Conservation (phyloP, 345 rosid genomes). For the Aquilaria yunnanensis region DNA sequence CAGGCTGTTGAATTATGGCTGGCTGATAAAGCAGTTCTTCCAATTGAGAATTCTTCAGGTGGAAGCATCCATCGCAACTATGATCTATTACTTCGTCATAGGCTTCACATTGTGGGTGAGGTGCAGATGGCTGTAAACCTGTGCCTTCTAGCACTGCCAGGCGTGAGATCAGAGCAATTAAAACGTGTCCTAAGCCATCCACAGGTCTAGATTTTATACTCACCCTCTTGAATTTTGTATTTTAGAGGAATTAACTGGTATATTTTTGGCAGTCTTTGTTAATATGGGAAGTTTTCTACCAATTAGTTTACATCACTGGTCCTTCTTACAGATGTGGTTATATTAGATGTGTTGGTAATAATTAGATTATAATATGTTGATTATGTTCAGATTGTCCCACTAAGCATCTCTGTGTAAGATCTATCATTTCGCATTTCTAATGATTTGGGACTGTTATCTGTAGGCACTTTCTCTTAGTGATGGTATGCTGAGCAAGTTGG, state of each 20-base stretch:
- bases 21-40: constrained; percentile 55
- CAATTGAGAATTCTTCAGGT: constrained; percentile 47
- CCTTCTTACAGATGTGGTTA: not conserved
- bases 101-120: constrained; percentile 58
- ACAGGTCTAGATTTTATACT: constrained; percentile 29
- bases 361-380: not conserved
- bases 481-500: constrained; percentile 27
- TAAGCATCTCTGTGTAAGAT: no score
- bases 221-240: not conserved
- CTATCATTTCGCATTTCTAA: not conserved
- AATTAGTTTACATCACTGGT: not conserved
- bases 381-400: not conserved
- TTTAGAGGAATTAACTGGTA: not conserved
- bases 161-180: constrained; percentile 38
- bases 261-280: not conserved
- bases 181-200: constrained; percentile 55
- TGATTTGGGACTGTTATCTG: constrained; percentile 8
- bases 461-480: constrained; percentile 49
- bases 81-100: constrained; percentile 55
- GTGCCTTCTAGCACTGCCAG: constrained; percentile 53
- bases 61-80: constrained; percentile 63
- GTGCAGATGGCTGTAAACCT: constrained; percentile 40
- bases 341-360: not conserved
- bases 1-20: constrained; percentile 61
- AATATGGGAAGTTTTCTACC: not conserved